phyloP scores from a whole-genome alignment of 345 rosid species.

The Schrenkiella parvula region DNA sequence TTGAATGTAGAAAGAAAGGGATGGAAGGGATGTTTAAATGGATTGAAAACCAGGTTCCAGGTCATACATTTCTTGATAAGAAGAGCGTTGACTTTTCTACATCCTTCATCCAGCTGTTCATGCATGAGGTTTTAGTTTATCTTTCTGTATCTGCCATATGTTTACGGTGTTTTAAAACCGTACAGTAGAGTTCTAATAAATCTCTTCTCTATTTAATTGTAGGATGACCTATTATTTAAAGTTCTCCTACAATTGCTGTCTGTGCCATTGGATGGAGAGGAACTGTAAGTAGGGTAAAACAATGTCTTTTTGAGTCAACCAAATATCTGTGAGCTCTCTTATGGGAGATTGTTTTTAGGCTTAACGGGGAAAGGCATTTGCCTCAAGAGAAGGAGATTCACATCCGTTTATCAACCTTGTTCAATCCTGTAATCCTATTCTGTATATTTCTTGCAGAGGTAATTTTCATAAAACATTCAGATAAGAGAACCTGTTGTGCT shows the following conservation, averaged over 20 bases:
- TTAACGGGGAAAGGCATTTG: conserved; percentile 27
- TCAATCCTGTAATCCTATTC: conserved; percentile 65
- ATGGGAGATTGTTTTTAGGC: conserved; percentile 37
- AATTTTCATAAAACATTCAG: conserved; percentile 25
- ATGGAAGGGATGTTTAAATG: conserved; percentile 53
- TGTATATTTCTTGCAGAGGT: conserved; percentile 79
- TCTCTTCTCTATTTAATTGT: conserved; percentile 17
- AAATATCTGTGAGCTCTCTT: neutral
- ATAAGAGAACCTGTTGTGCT: neutral
- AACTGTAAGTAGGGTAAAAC: conserved; percentile 45
- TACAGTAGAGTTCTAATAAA: neutral
- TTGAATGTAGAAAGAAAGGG: conserved; percentile 43
- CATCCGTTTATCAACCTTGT: conserved; percentile 42
- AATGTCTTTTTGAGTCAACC: neutral
- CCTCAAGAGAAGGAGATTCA: conserved; percentile 34
- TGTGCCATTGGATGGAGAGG: conserved; percentile 35
- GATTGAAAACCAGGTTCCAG: conserved; percentile 48
- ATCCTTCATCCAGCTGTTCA: conserved; percentile 64
- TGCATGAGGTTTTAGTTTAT: conserved; percentile 63
- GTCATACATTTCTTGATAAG: conserved; percentile 31
- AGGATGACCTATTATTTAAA: conserved; percentile 86
- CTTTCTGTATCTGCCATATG: neutral
- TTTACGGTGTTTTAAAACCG: neutral
- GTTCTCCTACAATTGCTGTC: conserved; percentile 65
- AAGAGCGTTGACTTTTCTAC: conserved; percentile 44